A percentile compares a stretch with the other conserved stretches of the same genome.
Conservation (phyloP, 1,139 yeast species). For the Suhomyces yuchorum region DNA sequence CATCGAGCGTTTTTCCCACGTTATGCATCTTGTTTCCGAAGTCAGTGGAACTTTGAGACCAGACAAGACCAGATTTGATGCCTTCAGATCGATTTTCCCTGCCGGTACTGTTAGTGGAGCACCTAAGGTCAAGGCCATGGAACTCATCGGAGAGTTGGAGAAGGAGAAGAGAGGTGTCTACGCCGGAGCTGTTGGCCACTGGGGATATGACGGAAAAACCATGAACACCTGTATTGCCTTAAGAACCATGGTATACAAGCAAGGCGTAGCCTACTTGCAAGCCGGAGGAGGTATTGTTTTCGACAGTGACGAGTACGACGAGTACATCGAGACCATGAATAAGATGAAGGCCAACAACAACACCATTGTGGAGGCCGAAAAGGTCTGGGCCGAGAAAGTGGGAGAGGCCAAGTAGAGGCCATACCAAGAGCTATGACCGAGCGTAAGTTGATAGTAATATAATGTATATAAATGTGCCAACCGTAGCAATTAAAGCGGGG, state of each 20-base stretch:
- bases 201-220: conserved; percentile 90
- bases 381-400: conserved; percentile 63
- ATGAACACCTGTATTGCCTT: conserved; percentile 98
- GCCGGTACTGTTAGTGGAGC: conserved; percentile 99
- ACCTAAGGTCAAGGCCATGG: conserved; percentile 97
- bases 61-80: conserved; percentile 90
- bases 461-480: too few relatives aligned
- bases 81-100: conserved; percentile 95
- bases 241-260: conserved; percentile 93
- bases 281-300: conserved; percentile 98
- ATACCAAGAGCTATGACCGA: background rate
- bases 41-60: conserved; percentile 87
- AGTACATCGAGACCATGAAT: conserved; percentile 94
- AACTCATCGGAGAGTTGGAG: conserved; percentile 84
- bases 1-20: conserved; percentile 95
- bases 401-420: conserved; percentile 23
- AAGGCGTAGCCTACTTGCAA: conserved; percentile 87
- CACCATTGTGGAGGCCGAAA: conserved; percentile 88
- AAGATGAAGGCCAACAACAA: conserved; percentile 93
- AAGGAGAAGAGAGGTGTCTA: conserved; percentile 92
- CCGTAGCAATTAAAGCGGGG: too few relatives aligned
- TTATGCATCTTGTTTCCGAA: conserved; percentile 92
- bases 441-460: too few relatives aligned
- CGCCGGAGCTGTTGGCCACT: conserved; percentile 99
- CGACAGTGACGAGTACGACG: conserved; percentile 94